These are phyloP conservation scores for Tricholoma terreum DNA, from an alignment of 768 basidiomycete genomes.

Conservation along the genomic window DNA sequence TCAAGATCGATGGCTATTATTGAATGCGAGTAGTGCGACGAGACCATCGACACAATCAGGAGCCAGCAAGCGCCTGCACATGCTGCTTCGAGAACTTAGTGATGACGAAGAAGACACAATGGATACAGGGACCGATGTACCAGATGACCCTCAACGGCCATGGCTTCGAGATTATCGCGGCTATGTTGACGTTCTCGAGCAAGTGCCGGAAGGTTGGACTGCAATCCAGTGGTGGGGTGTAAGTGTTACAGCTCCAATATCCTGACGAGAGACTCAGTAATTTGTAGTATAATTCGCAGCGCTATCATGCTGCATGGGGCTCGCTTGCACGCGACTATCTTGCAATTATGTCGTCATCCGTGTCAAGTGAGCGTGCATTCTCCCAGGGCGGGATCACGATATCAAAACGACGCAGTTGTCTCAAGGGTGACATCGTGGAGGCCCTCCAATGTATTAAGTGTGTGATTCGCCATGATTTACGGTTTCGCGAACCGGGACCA, in stretches of 20 bases:
- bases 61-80: background rate
- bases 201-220: slow-evolving; percentile 9
- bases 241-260: slow-evolving; percentile 9
- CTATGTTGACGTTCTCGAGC: slow-evolving; percentile 18
- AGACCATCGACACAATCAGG: background rate
- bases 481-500: slow-evolving; percentile 20
- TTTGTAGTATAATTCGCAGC: too few relatives aligned
- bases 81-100: background rate
- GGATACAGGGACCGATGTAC: background rate
- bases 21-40: background rate
- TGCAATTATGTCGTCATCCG: slow-evolving; percentile 36
- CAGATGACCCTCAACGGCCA: slow-evolving; percentile 1
- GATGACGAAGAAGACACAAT: background rate
- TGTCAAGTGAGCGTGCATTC: slow-evolving; percentile 40
- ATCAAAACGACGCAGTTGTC: slow-evolving; percentile 28
- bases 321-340: slow-evolving; percentile 36
- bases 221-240: slow-evolving; percentile 36
- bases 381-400: slow-evolving; percentile 38
- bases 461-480: slow-evolving; percentile 16
- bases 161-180: slow-evolving; percentile 19
- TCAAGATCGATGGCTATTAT: background rate
- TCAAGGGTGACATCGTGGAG: slow-evolving; percentile 34
- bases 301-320: slow-evolving; percentile 28
- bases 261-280: background rate
- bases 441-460: slow-evolving; percentile 30